These are phyloP conservation scores for Exophiala oligosperma DNA, from an alignment of 2,329 filamentous ascomycete species.

Conservation along the genomic window DNA sequence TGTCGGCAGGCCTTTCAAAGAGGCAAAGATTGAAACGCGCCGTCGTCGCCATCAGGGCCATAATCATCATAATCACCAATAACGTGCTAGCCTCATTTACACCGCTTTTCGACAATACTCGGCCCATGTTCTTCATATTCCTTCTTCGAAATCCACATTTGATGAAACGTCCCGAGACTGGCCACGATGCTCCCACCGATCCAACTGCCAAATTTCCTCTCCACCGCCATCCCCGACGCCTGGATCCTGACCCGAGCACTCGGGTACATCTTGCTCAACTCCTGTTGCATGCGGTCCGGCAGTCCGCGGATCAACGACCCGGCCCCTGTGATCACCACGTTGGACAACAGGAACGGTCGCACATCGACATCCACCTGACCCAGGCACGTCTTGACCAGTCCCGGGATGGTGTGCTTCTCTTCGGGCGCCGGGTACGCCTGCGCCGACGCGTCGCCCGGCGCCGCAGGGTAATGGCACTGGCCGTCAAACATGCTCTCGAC, in stretches of 20 bases:
- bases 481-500: slow-evolving; percentile 92
- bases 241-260: slow-evolving; percentile 85
- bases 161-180: slow-evolving; percentile 95
- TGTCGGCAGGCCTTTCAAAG: too few relatives aligned
- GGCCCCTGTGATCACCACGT: slow-evolving; percentile 90
- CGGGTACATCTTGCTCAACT: slow-evolving; percentile 79
- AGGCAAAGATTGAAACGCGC: too few relatives aligned
- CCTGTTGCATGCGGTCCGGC: slow-evolving; percentile 83
- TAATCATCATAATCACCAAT: background rate
- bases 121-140: slow-evolving; percentile 96
- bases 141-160: slow-evolving; percentile 98
- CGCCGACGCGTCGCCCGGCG: slow-evolving; percentile 37
- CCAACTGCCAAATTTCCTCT: slow-evolving; percentile 91
- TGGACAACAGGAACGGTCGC: slow-evolving; percentile 76
- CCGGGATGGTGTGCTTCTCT: slow-evolving; percentile 77
- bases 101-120: slow-evolving; percentile 90
- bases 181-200: slow-evolving; percentile 95
- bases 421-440: slow-evolving; percentile 52
- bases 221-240: slow-evolving; percentile 79
- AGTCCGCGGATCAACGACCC: slow-evolving; percentile 86
- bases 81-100: slow-evolving; percentile 62
- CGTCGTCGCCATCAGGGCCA: too few relatives aligned
- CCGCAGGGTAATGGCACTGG: slow-evolving; percentile 63
- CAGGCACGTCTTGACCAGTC: slow-evolving; percentile 76
- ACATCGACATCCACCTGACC: slow-evolving; percentile 85